A percentile compares a stretch with the other conserved stretches of the same genome.
Conservation (phyloP, 305 asterid species). For the Fraxinus platypoda region DNA sequence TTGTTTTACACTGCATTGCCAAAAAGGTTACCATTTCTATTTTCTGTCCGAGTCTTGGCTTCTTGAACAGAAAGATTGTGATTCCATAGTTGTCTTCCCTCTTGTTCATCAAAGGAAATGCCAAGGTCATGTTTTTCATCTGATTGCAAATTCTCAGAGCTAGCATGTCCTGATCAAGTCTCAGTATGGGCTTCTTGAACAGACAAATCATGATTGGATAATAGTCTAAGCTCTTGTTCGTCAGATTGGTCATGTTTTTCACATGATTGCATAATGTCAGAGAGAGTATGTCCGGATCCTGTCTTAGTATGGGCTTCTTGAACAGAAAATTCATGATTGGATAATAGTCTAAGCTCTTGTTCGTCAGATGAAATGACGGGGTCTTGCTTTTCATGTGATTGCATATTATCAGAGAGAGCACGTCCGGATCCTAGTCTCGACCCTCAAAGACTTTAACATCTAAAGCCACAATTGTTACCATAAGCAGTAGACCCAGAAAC, state of each 20-base stretch:
- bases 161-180: slow-evolving; percentile 6
- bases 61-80: slow-evolving; percentile 17
- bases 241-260: no score
- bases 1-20: slow-evolving; percentile 23
- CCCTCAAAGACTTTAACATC: slow-evolving; percentile 75
- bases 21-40: slow-evolving; percentile 8
- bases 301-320: no score
- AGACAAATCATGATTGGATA: no score
- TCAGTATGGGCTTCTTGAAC: slow-evolving; percentile 22
- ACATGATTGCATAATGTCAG: no score
- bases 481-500: neutral
- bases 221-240: no score
- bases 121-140: neutral
- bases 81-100: neutral
- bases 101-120: slow-evolving; percentile 17
- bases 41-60: slow-evolving; percentile 18
- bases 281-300: no score
- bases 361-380: no score
- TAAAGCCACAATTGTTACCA: neutral
- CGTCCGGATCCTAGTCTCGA: no score
- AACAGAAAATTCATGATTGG: no score
- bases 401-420: no score
- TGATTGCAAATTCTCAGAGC: slow-evolving; percentile 9
- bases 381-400: no score
- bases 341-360: no score